phyloP scores from a whole-genome alignment of 208 protist genomes.

The Trypanosoma vivax region DNA sequence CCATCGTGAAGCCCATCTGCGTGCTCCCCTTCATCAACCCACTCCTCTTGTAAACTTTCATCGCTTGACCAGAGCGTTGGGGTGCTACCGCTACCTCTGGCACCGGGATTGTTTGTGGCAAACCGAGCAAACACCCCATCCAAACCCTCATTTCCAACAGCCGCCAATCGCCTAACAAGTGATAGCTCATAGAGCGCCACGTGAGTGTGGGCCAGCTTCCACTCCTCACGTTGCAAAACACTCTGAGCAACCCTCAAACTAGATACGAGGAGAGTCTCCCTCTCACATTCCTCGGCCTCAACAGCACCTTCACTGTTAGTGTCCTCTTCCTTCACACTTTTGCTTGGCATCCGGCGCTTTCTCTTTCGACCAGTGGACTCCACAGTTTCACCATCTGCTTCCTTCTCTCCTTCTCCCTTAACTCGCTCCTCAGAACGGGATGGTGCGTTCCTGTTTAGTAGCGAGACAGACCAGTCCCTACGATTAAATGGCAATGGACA shows the following conservation, averaged over 20 bases:
- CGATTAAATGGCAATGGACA: conserved; percentile 79
- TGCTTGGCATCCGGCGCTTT: conserved; percentile 1
- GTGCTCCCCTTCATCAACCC: conserved; percentile 8
- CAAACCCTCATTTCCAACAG: conserved; percentile 1
- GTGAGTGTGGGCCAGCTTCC: conserved; percentile 40
- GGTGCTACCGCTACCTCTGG: not conserved
- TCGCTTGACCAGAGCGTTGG: conserved; percentile 11
- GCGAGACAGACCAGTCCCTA: conserved; percentile 60
- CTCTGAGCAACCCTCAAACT: conserved; percentile 25
- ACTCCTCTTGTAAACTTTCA: conserved; percentile 17
- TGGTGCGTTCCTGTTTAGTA: conserved; percentile 22
- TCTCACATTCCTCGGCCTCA: conserved; percentile 7
- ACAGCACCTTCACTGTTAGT: not conserved
- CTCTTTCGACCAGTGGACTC: conserved; percentile 6
- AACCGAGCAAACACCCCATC: conserved; percentile 1
- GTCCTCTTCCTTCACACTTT: not conserved
- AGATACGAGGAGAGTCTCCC: conserved; percentile 2
- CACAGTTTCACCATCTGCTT: not conserved
- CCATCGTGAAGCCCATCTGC: conserved; percentile 2
- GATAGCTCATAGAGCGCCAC: conserved; percentile 55
- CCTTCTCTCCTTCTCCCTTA: not conserved
- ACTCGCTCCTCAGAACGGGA: not conserved
- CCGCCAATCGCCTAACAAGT: conserved; percentile 19
- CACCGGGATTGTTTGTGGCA: not conserved
- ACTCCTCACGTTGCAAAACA: conserved; percentile 40